Percentiles rank a stretch among this genome's conserved stretches.
phyloP scores from a whole-genome alignment of 768 basidiomycete species.

The Jaapia argillacea region DNA sequence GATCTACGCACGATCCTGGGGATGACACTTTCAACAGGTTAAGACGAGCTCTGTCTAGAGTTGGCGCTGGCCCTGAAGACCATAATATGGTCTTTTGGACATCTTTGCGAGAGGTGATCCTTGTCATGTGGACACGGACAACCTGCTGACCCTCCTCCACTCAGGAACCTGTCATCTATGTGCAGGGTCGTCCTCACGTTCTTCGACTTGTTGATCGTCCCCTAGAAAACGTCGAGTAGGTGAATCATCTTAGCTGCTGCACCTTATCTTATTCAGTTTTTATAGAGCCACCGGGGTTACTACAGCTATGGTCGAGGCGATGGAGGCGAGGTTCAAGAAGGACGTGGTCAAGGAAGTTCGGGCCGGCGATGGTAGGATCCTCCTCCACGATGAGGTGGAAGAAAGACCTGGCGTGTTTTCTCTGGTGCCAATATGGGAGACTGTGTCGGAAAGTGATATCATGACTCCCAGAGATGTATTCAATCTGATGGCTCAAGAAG shows the following conservation, averaged over 20 bases:
- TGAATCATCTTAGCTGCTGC: not conserved
- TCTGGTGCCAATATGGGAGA: constrained; percentile 94
- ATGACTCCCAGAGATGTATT: constrained; percentile 84
- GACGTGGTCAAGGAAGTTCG: constrained; percentile 83
- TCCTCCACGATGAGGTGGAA: constrained; percentile 94
- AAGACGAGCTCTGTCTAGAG: constrained; percentile 64
- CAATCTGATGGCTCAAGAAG: constrained; percentile 61
- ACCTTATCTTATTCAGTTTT: not conserved
- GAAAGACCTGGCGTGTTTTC: constrained; percentile 84
- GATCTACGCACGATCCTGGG: not conserved
- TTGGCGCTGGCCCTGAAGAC: constrained; percentile 76
- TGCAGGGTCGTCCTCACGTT: constrained; percentile 83
- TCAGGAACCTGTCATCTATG: constrained; percentile 88
- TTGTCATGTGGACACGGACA: too few species aligned
- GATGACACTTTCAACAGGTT: constrained; percentile 34
- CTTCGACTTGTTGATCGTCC: constrained; percentile 81
- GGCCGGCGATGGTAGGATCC: constrained; percentile 60
- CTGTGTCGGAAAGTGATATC: constrained; percentile 68
- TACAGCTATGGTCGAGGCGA: constrained; percentile 80
- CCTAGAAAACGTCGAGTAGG: constrained; percentile 90
- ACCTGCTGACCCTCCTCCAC: constrained; percentile 5
- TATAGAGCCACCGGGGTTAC: constrained; percentile 87
- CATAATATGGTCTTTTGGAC: constrained; percentile 81
- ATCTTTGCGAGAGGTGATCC: constrained; percentile 81
- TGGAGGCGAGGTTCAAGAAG: constrained; percentile 81